Evolutionary conservation across 345 rosid genomes (phyloP), one percentile per base, ranked within the genome.

Genomic region (Populus euphratica): DNA sequence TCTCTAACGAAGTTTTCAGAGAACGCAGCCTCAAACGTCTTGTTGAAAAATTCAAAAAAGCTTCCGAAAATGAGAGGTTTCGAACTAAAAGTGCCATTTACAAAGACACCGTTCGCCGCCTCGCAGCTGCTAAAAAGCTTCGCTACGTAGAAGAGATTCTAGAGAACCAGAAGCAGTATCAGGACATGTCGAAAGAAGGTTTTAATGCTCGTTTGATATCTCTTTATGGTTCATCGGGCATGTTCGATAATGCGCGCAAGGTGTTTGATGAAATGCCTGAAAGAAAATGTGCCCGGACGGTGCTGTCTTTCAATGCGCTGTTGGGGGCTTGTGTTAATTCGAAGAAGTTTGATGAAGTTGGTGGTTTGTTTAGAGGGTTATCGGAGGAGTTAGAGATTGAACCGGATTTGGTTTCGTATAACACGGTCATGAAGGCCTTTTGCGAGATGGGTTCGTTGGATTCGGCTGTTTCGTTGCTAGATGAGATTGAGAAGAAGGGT

Each of bases 251-350:
- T 63, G 96, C 94, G 13, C 86, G 80, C 74, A 90, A 90, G 76
- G 73, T 89, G 91, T 90, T 93, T 86, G 93, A 89, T 68, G 93
- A 90, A 89, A 90, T 91, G 94, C 85, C 89, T 0, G 85, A 80
- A 2, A 73, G 87, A 54, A 86, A 84, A 21, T 89, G 95, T 63
- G 79, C 75, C 17, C 86, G 87, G 39, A 89, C 97, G 4, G 88
- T 84, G 5, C 31, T 87, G 80, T 90, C 98, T 29, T 88, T 90
- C 80, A 93, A 92, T 67, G 87, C 97, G 0, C 83, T 93, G 13
- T 68, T 90, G 44, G 87, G 85, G 11, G 95, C 94, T 2, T 88
- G 29, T 27, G 38, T 36, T 9, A 76, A 27, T 18, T 27, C 54
- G 4, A 81, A 83, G 79, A 88, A 86, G 79, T 86, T 85, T 17